These are phyloP conservation scores for Boletellus deceptivus DNA, from an alignment of 1,284 basidiomycete genomes.

Conservation along the genomic window DNA sequence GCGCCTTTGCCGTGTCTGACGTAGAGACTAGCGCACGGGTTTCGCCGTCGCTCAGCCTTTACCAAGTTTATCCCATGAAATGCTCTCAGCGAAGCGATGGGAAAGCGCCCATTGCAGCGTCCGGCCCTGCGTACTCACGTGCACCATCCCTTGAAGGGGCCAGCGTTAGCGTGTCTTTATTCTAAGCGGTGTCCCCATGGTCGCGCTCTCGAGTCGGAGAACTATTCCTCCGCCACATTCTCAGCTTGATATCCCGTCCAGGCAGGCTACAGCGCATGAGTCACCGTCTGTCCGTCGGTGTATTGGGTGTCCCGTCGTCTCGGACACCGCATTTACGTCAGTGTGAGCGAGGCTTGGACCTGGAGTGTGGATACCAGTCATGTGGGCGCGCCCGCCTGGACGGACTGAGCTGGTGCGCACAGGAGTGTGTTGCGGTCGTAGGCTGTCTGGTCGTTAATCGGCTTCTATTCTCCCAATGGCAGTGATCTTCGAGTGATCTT, in stretches of 20 bases:
- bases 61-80: conserved; percentile 4
- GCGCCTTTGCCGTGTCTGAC: background rate
- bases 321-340: conserved; percentile 23
- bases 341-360: background rate
- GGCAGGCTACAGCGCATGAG: conserved; percentile 1
- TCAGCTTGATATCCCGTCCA: background rate
- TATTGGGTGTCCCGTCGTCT: conserved; percentile 2
- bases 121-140: conserved; percentile 19
- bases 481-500: conserved; percentile 35
- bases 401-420: background rate
- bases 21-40: background rate
- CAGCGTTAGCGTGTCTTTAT: conserved; percentile 4
- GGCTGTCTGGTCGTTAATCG: conserved; percentile 21
- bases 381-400: background rate
- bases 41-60: background rate
- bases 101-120: conserved; percentile 15
- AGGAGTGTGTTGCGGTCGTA: conserved; percentile 1
- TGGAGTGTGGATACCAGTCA: too few relatives aligned
- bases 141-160: background rate
- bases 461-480: conserved; percentile 25
- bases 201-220: conserved; percentile 5
- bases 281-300: conserved; percentile 5
- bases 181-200: conserved; percentile 1
- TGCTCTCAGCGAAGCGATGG: conserved; percentile 19
- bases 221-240: conserved; percentile 1